phyloP scores from a whole-genome alignment of 345 rosid species.

The Brassica rapa region DNA sequence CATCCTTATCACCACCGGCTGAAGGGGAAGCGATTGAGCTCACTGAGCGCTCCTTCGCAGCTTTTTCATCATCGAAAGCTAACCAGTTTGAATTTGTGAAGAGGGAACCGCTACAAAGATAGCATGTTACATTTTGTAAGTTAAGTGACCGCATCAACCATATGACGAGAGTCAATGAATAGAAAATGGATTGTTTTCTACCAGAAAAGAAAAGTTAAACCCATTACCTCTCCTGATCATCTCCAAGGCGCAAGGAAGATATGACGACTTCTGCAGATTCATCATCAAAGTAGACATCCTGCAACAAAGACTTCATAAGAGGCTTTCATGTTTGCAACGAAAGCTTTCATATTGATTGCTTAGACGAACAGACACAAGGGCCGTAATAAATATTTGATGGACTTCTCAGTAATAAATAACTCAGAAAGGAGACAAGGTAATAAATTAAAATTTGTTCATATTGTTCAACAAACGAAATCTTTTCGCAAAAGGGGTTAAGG shows the following conservation, averaged over 20 bases:
- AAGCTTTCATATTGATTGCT: constrained; percentile 18
- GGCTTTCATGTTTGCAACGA: constrained; percentile 11
- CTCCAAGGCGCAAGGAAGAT: constrained; percentile 92
- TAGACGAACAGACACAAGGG: constrained; percentile 4
- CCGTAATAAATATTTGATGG: not conserved
- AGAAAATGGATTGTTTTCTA: not conserved
- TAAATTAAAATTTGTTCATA: not conserved
- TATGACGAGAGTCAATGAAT: not conserved
- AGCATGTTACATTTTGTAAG: constrained; percentile 3
- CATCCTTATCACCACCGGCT: constrained; percentile 51
- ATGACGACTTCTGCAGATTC: constrained; percentile 97
- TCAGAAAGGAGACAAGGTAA: not conserved
- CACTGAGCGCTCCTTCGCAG: constrained; percentile 52
- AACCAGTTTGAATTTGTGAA: constrained; percentile 93
- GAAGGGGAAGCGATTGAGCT: constrained; percentile 66
- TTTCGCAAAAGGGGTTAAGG: not conserved
- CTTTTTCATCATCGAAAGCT: constrained; percentile 77
- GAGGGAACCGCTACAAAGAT: constrained; percentile 66
- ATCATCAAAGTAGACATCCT: constrained; percentile 98
- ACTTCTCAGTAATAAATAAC: not conserved
- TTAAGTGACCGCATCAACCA: constrained; percentile 2
- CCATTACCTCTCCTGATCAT: constrained; percentile 81
- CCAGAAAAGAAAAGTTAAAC: constrained; percentile 5
- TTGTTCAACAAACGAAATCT: not conserved
- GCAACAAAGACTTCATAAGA: constrained; percentile 41